A percentile compares a stretch with the other conserved stretches of the same genome.
phyloP scores from a whole-genome alignment of 2,329 filamentous ascomycete genomes.

The Fusarium fujikuroi region DNA sequence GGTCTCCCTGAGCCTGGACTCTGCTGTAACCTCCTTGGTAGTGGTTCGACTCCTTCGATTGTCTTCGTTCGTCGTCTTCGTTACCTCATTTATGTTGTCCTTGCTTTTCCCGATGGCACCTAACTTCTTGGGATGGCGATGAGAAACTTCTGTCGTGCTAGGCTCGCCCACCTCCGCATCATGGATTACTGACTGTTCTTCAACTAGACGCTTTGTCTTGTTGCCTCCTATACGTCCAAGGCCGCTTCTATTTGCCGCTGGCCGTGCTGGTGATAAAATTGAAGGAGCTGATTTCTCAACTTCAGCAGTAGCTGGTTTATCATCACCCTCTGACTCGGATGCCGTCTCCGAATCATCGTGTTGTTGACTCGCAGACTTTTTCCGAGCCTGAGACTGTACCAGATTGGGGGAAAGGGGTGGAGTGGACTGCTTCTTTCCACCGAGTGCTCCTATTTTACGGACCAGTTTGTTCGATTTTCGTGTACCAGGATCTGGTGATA shows the following conservation, averaged over 20 bases:
- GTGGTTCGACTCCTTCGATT: conserved; percentile 37
- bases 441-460: conserved; percentile 51
- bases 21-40: conserved; percentile 38
- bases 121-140: conserved; percentile 42
- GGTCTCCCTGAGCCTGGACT: conserved; percentile 53
- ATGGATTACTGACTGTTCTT: neutral
- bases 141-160: conserved; percentile 6
- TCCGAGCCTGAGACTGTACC: conserved; percentile 6
- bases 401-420: conserved; percentile 38
- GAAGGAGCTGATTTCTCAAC: conserved; percentile 28
- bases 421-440: conserved; percentile 47
- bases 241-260: conserved; percentile 45
- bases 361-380: conserved; percentile 4
- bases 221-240: conserved; percentile 57
- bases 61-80: conserved; percentile 19
- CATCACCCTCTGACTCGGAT: conserved; percentile 54
- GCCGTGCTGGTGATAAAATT: conserved; percentile 40
- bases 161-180: conserved; percentile 14
- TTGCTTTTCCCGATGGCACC: conserved; percentile 51
- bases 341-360: conserved; percentile 55
- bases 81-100: conserved; percentile 6
- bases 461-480: conserved; percentile 31
- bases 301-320: conserved; percentile 39
- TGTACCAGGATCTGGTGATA: conserved; percentile 10
- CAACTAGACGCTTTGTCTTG: conserved; percentile 34